A percentile compares a stretch with the other conserved stretches of the same genome.
phyloP scores from a whole-genome alignment of 257 asterid genomes.

The Petunia secreta region DNA sequence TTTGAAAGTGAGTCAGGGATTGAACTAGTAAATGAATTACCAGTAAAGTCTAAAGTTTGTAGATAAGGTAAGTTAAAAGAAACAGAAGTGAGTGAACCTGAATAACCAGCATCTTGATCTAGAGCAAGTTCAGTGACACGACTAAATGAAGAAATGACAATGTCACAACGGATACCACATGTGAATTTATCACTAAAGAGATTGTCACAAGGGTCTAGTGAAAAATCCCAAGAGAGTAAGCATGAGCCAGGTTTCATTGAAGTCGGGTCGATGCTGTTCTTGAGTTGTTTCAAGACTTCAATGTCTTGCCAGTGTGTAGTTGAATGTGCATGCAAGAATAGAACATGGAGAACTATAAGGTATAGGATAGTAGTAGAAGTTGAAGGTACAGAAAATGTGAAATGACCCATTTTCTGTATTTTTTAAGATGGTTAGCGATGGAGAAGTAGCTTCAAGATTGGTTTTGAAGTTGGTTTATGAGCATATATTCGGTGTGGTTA shows the following conservation, averaged over 20 bases:
- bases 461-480: neutral
- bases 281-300: conserved; percentile 63
- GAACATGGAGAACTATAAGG: conserved; percentile 19
- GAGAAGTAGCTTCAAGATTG: neutral
- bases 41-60: conserved; percentile 59
- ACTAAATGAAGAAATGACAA: conserved; percentile 32
- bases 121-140: conserved; percentile 76
- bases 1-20: conserved; percentile 60
- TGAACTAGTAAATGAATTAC: conserved; percentile 56
- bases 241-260: conserved; percentile 62
- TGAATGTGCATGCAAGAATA: conserved; percentile 38
- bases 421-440: neutral
- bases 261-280: conserved; percentile 47
- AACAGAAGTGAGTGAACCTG: conserved; percentile 50
- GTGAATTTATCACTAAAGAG: conserved; percentile 63
- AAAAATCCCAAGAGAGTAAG: conserved; percentile 73
- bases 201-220: conserved; percentile 73
- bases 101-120: conserved; percentile 65
- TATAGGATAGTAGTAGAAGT: conserved; percentile 6
- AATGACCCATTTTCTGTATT: neutral
- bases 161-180: conserved; percentile 83
- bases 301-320: conserved; percentile 67
- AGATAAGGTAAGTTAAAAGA: conserved; percentile 60
- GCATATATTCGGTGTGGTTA: neutral
- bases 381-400: neutral